Conservation (phyloP, 805 yeast genomes). For the Ogataea trehalophila region DNA sequence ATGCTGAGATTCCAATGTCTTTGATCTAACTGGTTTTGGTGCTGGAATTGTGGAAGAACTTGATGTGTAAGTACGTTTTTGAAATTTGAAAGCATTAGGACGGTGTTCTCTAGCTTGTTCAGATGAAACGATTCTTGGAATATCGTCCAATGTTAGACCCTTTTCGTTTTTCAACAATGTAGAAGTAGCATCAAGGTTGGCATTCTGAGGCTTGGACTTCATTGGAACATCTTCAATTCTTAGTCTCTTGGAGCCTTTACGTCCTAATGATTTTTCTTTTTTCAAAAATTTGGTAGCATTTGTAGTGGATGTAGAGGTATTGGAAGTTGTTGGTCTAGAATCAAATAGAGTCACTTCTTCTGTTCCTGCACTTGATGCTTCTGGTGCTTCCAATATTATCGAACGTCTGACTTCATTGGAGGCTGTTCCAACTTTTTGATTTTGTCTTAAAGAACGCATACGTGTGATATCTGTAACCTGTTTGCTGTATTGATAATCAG, state of each 20-base stretch:
- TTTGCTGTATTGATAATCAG: conserved; percentile 53
- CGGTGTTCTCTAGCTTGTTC: conserved; percentile 92
- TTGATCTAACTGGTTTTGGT: conserved; percentile 26
- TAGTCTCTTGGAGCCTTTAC: conserved; percentile 27
- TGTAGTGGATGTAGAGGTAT: conserved; percentile 1
- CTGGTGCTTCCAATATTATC: conserved; percentile 58
- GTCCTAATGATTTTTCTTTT: conserved; percentile 21
- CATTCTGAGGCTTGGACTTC: conserved; percentile 17
- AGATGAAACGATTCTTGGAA: conserved; percentile 94
- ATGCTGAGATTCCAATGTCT: conserved; percentile 8
- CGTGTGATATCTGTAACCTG: conserved; percentile 75
- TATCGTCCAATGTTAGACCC: conserved; percentile 88
- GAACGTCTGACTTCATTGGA: conserved; percentile 61
- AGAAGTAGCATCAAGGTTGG: conserved; percentile 55
- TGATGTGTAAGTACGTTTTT: conserved; percentile 36
- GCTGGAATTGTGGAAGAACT: conserved; percentile 34
- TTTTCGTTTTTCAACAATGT: conserved; percentile 74
- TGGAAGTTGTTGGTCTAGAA: neutral
- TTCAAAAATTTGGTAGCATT: conserved; percentile 18
- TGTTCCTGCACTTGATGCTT: conserved; percentile 35
- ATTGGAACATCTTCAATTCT: conserved; percentile 27
- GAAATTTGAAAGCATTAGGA: conserved; percentile 88
- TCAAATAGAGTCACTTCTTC: conserved; percentile 14
- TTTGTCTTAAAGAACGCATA: conserved; percentile 68
- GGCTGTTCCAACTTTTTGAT: conserved; percentile 48